Base-by-base conservation (phyloP, 1,284 basidiomycete species). In the Rhodotorula sp. region DNA sequence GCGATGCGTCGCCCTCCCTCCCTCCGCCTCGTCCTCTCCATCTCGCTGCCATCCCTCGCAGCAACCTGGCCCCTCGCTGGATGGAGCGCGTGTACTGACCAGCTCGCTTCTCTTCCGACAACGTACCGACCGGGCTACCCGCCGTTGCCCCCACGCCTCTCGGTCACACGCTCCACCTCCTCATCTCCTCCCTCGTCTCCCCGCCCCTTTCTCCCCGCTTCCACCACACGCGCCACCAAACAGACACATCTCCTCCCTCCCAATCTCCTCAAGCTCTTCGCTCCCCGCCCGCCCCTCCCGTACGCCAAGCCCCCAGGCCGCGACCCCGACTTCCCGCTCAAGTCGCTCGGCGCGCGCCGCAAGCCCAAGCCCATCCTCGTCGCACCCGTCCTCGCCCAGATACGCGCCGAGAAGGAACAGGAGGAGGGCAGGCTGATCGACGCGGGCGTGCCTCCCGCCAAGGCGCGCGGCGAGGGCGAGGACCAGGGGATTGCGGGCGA, bases 231-330 rank as follows among this genome's bases (percentile, higher is more conserved):
- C 13, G 2, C 51, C 13, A 29, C 1, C 58, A n/a, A 22, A 19
- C 67, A 76, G 73, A 79, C 79, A 6, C 79, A 80, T 67, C 76
- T 95, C 53, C 87, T 97, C 56, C 94, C 94, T 12, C 92, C 93
- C 17, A 96, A 97, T 82, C 88, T 97, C 63, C 88, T 97, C 81
- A 92, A 94, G 82, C 89, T 97, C 76, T 97, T 97, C 81, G 90
- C 93, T 0, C 94, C 94, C 25, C 88, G 94, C 27, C 91, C 94
- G 2, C 91, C 90, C 6, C 86, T 96, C 2, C 90, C 90, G 0
- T 97, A 93, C 81, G 81, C 89, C 53, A 89, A 92, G 41, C 93
- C 94, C 1, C 84, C 93, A 39, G 92, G 90, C 80, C 88, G 85
- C 78, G 92, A 96, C 80, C 88, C 90, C 57, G 87, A 90, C 59